Evolutionary conservation across 73 alveolate species (phyloP).

Genomic region (Symbiodinium pilosum): DNA sequence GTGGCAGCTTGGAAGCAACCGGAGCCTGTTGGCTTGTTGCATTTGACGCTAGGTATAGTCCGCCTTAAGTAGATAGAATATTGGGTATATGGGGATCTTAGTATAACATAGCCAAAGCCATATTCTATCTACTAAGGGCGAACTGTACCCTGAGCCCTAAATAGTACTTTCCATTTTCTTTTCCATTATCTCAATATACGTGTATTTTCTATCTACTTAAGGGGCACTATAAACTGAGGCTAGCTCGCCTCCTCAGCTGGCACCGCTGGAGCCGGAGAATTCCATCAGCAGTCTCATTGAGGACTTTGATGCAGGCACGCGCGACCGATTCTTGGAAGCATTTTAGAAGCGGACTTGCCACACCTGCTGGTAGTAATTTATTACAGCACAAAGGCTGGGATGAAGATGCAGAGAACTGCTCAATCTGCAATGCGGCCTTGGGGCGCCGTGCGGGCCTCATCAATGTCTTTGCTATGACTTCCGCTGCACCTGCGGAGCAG

Average conservation of each 20-base stretch:
- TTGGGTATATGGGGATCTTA: too few relatives aligned
- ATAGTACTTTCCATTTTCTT: too few relatives aligned
- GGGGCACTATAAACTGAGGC: background rate
- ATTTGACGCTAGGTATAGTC: too few relatives aligned
- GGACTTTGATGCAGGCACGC: background rate
- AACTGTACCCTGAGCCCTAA: too few relatives aligned
- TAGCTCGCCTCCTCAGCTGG: background rate
- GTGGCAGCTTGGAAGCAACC: background rate
- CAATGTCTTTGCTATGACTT: too few relatives aligned
- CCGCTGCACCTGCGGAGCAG: too few relatives aligned
- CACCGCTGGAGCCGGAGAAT: background rate
- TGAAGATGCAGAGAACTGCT: conserved; percentile 73
- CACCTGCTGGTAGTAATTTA: background rate
- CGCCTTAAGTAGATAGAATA: too few relatives aligned
- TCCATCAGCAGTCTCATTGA: background rate
- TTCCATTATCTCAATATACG: too few relatives aligned
- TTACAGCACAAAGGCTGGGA: conserved; percentile 30
- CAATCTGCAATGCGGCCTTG: conserved; percentile 35
- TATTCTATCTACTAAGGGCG: too few relatives aligned
- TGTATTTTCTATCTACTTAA: too few relatives aligned
- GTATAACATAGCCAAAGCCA: too few relatives aligned
- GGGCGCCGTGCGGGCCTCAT: conserved; percentile 39
- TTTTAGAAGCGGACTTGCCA: background rate
- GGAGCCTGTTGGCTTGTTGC: too few relatives aligned
- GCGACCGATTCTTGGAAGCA: background rate